Evolutionary conservation across 1,284 basidiomycete genomes (phyloP).

Genomic region (Ceratobasidium sp.): DNA sequence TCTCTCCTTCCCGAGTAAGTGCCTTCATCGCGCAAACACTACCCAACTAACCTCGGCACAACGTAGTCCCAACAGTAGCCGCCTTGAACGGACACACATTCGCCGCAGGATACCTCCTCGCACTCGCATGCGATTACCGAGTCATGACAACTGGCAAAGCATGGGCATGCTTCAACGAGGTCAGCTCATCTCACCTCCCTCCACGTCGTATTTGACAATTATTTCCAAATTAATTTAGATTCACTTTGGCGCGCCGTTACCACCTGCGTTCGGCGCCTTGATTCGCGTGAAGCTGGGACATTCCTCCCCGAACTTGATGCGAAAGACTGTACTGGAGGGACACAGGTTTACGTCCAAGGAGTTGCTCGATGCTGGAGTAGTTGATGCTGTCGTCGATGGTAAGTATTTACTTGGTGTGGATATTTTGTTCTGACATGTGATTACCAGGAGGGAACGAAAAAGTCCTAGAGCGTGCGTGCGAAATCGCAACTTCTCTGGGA

Average conservation of each 20-base stretch:
- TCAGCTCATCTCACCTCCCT: slow-evolving; percentile 47
- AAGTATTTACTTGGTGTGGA: slow-evolving; percentile 47
- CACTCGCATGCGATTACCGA: slow-evolving; percentile 86
- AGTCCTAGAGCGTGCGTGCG: slow-evolving; percentile 58
- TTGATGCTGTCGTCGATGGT: slow-evolving; percentile 70
- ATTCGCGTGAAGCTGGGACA: slow-evolving; percentile 65
- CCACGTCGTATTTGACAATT: slow-evolving; percentile 27
- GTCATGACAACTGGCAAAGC: slow-evolving; percentile 84
- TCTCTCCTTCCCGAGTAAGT: slow-evolving; percentile 72
- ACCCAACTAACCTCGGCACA: slow-evolving; percentile 28
- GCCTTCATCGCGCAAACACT: not conserved
- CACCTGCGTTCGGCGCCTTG: slow-evolving; percentile 72
- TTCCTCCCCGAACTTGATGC: slow-evolving; percentile 63
- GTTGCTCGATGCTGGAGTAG: slow-evolving; percentile 68
- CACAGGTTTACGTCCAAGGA: slow-evolving; percentile 81
- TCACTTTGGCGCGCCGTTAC: slow-evolving; percentile 82
- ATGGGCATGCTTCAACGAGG: slow-evolving; percentile 90
- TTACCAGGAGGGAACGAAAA: slow-evolving; percentile 56
- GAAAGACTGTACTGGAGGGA: slow-evolving; percentile 83
- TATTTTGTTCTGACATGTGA: not conserved
- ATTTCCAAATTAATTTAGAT: slow-evolving; percentile 56
- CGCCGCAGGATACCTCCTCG: slow-evolving; percentile 83
- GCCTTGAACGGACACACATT: slow-evolving; percentile 93
- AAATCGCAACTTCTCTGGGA: slow-evolving; percentile 52
- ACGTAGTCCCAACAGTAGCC: slow-evolving; percentile 77